These are phyloP conservation scores for Marchantia paleacea DNA, from an alignment of 225 moss, liverwort and hornwort species.

Conservation along the genomic window DNA sequence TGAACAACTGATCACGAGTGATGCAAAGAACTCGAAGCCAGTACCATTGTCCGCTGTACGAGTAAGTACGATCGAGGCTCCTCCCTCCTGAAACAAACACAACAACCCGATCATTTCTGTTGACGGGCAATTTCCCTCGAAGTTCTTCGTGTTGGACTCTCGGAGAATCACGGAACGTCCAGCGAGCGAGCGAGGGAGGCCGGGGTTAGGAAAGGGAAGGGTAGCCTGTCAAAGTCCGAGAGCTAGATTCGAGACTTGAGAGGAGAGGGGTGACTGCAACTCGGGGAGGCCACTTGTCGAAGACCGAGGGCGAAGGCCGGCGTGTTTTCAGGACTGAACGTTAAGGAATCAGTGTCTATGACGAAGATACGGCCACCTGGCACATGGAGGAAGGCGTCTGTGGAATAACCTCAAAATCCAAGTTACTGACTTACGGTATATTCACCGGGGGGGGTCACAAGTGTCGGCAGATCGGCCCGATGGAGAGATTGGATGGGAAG, in stretches of 20 bases:
- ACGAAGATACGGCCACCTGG: slow-evolving; percentile 1
- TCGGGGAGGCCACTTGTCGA: background rate
- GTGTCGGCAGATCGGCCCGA: background rate
- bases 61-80: no score
- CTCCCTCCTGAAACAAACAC: no score
- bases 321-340: background rate
- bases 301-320: background rate
- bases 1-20: no score
- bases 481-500: background rate
- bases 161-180: no score
- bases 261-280: no score
- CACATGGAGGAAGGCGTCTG: background rate
- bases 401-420: background rate
- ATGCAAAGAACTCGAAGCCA: no score
- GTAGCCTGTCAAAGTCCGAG: background rate
- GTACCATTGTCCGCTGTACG: no score
- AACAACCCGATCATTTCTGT: no score
- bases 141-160: no score
- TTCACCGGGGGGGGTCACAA: background rate
- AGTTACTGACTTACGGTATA: background rate
- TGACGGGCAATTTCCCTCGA: no score
- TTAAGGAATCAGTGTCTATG: background rate
- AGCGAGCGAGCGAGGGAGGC: no score
- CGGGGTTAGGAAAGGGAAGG: background rate
- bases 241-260: no score